Base-by-base conservation (phyloP, 495 filamentous ascomycete species). In the Mytilinidion resinicola region DNA sequence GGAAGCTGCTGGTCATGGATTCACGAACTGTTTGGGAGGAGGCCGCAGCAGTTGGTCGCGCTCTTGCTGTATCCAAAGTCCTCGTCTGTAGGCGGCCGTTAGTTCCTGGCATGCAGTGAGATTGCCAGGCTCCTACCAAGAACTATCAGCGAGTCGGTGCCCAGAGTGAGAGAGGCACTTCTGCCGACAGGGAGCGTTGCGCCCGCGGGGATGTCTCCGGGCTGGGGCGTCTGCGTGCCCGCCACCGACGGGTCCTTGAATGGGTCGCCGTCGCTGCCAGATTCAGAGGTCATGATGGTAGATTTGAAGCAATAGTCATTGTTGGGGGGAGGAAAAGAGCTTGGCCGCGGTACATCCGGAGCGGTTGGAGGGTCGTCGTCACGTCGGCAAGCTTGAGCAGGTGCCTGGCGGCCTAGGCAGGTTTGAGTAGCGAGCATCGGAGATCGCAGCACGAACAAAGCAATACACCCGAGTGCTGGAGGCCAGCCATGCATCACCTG, bases 121-220 rank as follows among this genome's bases (percentile, higher is more conserved):
- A 43, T 37, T 51, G 15, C 51, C 19, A 9, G 33, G 19, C 4
- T 21, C 72, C 54, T 76, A 85, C 84, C 83, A n/a, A 82, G 69
- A 10, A 88, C 75, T 55, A 85, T 74, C 46, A 89, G 75, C 35
- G 82, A 80, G 61, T 87, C 83, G 0, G 78, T 81, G n/a, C 78
- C 78, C 33, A 88, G 70, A 9, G 81, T 85, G 56, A 88, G 69
- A 1, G 81, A 82, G 14, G 83, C 81, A 61, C 79, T 77, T 53
- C 79, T 76, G 64, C 78, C 84, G 36, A 85, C 77, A 20, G 74
- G 69, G 52, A 86, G 68, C 9, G 77, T 80, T 12, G 43, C 46
- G 12, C 46, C 46, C 15, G 19, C 19, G 15, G 53, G 34, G 15
- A 59, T 43, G 69, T 70, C 53, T 76, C 75, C 55, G 73, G 63